Evolutionary conservation across 805 yeast genomes (phyloP), one percentile per base, ranked within the genome.

Genomic region (Saccharomycopsis sp.): DNA sequence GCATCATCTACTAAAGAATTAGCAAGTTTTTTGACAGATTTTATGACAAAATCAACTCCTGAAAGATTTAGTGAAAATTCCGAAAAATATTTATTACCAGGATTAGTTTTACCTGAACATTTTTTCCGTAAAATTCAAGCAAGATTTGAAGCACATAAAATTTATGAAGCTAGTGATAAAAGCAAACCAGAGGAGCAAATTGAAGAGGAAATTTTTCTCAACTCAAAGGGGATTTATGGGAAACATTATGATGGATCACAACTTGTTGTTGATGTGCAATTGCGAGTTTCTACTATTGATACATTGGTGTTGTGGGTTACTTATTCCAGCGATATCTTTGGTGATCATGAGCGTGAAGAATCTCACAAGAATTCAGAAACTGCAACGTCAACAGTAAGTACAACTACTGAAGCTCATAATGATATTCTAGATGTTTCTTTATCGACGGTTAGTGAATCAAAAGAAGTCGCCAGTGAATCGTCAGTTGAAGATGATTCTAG

Each of bases 51-150:
- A 26, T 40, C 45, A 2, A 47, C 48, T 1, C 51, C 51, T 11
- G 51, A 50, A 31, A 20, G 48, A 26, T 22, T 28, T 27, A 37
- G 38, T 22, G 42, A 34, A 21, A 33, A 37, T n/a, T 29, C 38
- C 3, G 38, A 35, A n/a, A 42, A 38, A 21, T 38, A 23, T 13
- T 31, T 70, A 13, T 51, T 63, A 26, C 75, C 82, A 0, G 96
- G 96, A 1, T 63, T 85, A 41, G 96, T 89, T 0, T 65, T 89
- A 9, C 95, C 97, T 0, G 97, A 89, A 60, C 96, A 88, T 62
- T 82, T 84, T 58, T 88, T 90, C 64, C 72, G 97, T 51, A 79
- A 80, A 52, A 70, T 77, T 43, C 68, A 71, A 45, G 79, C 83
- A 0, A 66, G 71, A 43, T 52, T 64, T 48, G 47, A 50, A 47